Percentiles rank a stretch among this genome's conserved stretches.
These are phyloP conservation scores for Erodium moschatum DNA, from an alignment of 441 rosid species.

Conservation along the genomic window DNA sequence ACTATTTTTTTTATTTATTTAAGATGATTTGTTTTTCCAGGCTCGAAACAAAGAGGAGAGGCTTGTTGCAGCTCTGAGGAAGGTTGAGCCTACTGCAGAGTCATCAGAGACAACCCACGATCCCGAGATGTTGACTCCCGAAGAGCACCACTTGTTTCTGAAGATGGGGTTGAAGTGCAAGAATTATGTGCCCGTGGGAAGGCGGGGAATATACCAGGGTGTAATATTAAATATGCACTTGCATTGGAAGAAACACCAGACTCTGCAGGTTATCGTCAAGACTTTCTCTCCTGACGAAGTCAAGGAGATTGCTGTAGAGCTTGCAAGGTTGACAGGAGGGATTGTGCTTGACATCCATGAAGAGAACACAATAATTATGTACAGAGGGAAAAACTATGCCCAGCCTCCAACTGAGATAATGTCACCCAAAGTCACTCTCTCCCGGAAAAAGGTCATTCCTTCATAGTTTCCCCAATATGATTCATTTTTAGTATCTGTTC, in stretches of 20 bases:
- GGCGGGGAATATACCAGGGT: conserved; percentile 88
- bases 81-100: conserved; percentile 61
- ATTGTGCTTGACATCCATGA: conserved; percentile 79
- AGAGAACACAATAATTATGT: conserved; percentile 79
- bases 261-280: conserved; percentile 70
- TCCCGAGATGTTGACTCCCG: conserved; percentile 91
- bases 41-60: conserved; percentile 80
- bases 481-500: neutral
- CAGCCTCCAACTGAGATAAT: conserved; percentile 95
- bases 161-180: conserved; percentile 91
- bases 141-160: conserved; percentile 75
- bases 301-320: conserved; percentile 71
- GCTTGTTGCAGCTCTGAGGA: conserved; percentile 53
- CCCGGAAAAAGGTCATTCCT: conserved; percentile 62
- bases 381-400: conserved; percentile 83
- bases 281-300: conserved; percentile 81
- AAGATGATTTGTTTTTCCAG: conserved; percentile 27
- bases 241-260: conserved; percentile 98
- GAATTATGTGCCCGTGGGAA: conserved; percentile 85
- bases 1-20: neutral
- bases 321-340: conserved; percentile 77
- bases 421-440: conserved; percentile 81
- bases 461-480: neutral
- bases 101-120: conserved; percentile 63
- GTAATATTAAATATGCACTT: conserved; percentile 95